Percentiles rank a stretch among this genome's conserved stretches.
Evolutionary conservation across 768 basidiomycete genomes (phyloP).

Genomic region (Xerocomellus chrysenteron): DNA sequence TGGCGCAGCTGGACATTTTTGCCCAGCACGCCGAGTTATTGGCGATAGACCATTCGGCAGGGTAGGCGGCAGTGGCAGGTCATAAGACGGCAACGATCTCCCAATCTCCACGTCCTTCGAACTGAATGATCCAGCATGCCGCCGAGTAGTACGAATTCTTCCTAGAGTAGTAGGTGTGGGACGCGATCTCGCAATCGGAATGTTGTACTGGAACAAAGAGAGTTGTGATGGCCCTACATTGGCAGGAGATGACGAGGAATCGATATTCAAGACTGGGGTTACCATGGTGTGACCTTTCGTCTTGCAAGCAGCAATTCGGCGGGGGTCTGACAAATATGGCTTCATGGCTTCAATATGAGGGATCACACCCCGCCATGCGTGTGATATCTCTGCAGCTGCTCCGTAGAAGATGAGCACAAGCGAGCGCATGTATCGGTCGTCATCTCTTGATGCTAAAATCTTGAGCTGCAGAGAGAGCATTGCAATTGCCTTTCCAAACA

Average conservation of each 20-base stretch:
- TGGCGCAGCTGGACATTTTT: constrained; percentile 46
- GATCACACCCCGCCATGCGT: constrained; percentile 77
- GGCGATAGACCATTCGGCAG: constrained; percentile 30
- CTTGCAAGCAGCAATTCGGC: constrained; percentile 36
- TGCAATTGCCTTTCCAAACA: constrained; percentile 85
- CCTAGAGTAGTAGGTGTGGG: constrained; percentile 31
- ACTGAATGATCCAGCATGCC: constrained; percentile 96
- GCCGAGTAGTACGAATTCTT: constrained; percentile 58
- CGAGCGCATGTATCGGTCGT: constrained; percentile 85
- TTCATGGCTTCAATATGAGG: constrained; percentile 70
- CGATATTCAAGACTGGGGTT: constrained; percentile 25
- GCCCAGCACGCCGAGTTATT: constrained; percentile 45
- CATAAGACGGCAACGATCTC: constrained; percentile 70
- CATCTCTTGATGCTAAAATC: constrained; percentile 68
- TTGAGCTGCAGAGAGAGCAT: constrained; percentile 81
- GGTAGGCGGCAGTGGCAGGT: constrained; percentile 33
- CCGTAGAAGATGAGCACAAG: constrained; percentile 87
- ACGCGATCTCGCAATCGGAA: constrained; percentile 32
- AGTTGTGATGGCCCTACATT: constrained; percentile 28
- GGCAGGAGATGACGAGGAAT: constrained; percentile 28
- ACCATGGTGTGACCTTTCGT: constrained; percentile 23
- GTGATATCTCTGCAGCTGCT: constrained; percentile 82
- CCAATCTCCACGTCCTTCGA: constrained; percentile 89
- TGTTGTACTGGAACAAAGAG: constrained; percentile 19
- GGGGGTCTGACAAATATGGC: constrained; percentile 53